Evolutionary conservation across 768 basidiomycete genomes (phyloP).

Genomic region (Phlegmacium glaucopus): DNA sequence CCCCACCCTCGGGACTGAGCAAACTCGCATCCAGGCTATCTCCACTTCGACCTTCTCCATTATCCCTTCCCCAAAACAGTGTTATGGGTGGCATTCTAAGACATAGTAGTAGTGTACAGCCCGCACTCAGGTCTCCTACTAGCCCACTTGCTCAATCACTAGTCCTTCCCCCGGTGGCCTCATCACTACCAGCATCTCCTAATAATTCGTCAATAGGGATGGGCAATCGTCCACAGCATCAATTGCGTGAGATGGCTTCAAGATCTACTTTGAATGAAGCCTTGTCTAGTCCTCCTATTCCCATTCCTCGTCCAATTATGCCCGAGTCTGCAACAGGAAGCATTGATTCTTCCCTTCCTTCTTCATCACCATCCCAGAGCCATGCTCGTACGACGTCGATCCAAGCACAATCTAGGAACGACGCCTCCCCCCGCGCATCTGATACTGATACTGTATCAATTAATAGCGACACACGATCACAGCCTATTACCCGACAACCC

Average conservation of each 20-base stretch:
- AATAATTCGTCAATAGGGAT: slow-evolving; percentile 9
- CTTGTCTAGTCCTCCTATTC: background rate
- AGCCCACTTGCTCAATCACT: slow-evolving; percentile 32
- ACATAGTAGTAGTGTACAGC: background rate
- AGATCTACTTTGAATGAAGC: slow-evolving; percentile 23
- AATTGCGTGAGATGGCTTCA: slow-evolving; percentile 25
- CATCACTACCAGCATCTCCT: slow-evolving; percentile 17
- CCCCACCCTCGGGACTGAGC: slow-evolving; percentile 8
- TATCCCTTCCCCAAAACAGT: slow-evolving; percentile 40
- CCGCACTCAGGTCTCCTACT: slow-evolving; percentile 27
- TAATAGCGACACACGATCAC: slow-evolving; percentile 27
- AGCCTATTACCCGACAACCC: slow-evolving; percentile 33
- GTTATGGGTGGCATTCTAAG: background rate
- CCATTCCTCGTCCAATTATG: background rate
- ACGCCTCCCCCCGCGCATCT: background rate
- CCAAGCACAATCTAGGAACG: too few species aligned
- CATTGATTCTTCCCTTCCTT: background rate
- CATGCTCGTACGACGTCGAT: too few species aligned
- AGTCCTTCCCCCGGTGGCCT: background rate
- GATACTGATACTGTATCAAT: slow-evolving; percentile 20
- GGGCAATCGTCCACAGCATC: slow-evolving; percentile 10
- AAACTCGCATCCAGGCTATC: slow-evolving; percentile 18
- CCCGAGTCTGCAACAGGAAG: background rate
- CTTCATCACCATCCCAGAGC: background rate
- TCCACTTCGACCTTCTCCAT: slow-evolving; percentile 37